phyloP scores from a whole-genome alignment of 192 early-diverging fungal genomes.

The Coemansia sp. region DNA sequence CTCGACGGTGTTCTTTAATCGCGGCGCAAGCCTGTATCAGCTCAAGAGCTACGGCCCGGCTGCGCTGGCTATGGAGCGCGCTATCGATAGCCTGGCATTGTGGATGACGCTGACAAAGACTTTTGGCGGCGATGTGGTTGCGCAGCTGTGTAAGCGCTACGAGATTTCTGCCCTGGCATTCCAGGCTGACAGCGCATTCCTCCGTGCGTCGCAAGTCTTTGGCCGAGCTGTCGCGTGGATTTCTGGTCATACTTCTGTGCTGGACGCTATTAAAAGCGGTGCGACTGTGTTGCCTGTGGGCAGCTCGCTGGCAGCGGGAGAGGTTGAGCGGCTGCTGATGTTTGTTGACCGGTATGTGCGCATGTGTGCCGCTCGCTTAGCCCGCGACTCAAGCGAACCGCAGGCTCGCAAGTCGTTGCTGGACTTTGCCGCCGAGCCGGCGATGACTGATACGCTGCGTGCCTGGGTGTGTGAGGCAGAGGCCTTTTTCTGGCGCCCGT shows the following conservation, averaged over 20 bases:
- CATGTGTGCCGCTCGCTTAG: slow-evolving; percentile 40
- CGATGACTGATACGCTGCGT: neutral
- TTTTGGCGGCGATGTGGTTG: slow-evolving; percentile 13
- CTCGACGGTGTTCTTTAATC: slow-evolving; percentile 49
- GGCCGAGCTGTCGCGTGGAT: slow-evolving; percentile 35
- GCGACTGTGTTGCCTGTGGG: slow-evolving; percentile 19
- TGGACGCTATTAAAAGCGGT: neutral
- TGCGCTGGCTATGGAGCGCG: slow-evolving; percentile 24
- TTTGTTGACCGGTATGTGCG: slow-evolving; percentile 46
- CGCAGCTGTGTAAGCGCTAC: slow-evolving; percentile 53
- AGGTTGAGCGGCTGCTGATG: slow-evolving; percentile 18
- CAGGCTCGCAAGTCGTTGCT: slow-evolving; percentile 5
- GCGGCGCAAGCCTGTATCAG: slow-evolving; percentile 40
- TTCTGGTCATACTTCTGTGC: neutral
- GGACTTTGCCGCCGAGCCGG: neutral
- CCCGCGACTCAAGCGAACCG: slow-evolving; percentile 15
- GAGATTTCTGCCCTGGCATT: slow-evolving; percentile 42
- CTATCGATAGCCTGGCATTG: slow-evolving; percentile 31
- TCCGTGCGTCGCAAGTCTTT: slow-evolving; percentile 12
- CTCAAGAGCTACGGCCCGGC: slow-evolving; percentile 33
- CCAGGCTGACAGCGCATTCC: slow-evolving; percentile 25
- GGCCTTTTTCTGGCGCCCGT: slow-evolving; percentile 32
- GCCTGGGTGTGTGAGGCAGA: slow-evolving; percentile 50
- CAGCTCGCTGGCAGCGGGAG: slow-evolving; percentile 18
- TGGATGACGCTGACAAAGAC: slow-evolving; percentile 14